Evolutionary conservation across 768 basidiomycete species (phyloP), one percentile per base, ranked within the genome.

Genomic region (Suillus subaureus): DNA sequence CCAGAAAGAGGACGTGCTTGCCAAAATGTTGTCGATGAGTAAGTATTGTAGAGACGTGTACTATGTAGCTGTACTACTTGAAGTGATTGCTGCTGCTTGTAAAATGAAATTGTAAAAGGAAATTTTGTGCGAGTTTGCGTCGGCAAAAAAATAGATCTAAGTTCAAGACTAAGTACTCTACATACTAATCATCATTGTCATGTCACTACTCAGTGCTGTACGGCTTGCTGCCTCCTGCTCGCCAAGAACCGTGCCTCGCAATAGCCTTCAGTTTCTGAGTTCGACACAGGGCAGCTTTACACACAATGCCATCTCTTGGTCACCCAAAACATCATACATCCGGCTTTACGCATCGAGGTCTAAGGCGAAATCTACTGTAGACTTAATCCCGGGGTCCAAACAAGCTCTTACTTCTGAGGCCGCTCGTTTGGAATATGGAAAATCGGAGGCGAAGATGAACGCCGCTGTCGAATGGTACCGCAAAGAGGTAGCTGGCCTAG

Each of bases 401-500:
- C 85, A 84, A 49, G 83, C 81, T 37, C 83, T 92, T 35, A 81
- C 81, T 4, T 82, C 86, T 68, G 81, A 82, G 58, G 79, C 81
- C 2, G 80, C 88, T 8, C 83, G 80, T 43, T 79, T 81, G 13
- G 91, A 92, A 71, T 90, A 90, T 68, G 75, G 80, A 40, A 89
- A 87, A 69, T 78, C 87, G 0, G 89, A 90, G 67, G 74, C 80
- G 8, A 85, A 84, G 66, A 94, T 95, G 91, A 72, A 78, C 40
- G 73, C 80, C 2, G 80, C 84, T 4, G 82, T 90, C n/a, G 90
- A 91, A 26, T 89, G 88, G 86, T 90, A 86, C 81, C 82, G 87
- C 63, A 91, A 91, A 67, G 91, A 93, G 71, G 89, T 91, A 61
- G 87, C 89, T n/a, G 82, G 78, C 21, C 79, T 88, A 26, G 91